Evolutionary conservation across 352 stramenopile genomes (phyloP).

Genomic region (Phytophthora pluvialis): DNA sequence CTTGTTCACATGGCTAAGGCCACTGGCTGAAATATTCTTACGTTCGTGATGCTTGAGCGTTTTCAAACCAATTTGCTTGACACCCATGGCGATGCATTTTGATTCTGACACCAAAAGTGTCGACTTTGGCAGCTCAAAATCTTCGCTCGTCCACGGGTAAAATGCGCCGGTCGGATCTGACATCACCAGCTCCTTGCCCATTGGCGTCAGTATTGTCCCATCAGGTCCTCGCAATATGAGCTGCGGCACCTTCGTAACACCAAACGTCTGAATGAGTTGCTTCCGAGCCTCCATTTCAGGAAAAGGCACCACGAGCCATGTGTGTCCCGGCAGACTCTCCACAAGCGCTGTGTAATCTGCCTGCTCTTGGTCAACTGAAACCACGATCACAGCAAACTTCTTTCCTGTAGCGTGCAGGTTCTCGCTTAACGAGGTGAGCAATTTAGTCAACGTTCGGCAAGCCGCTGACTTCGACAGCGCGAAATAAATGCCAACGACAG

Average conservation of each 20-base stretch:
- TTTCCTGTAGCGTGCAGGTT: slow-evolving; percentile 46
- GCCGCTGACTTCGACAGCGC: slow-evolving; percentile 46
- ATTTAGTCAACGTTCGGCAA: slow-evolving; percentile 66
- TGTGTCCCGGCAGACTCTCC: slow-evolving; percentile 55
- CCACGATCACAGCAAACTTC: slow-evolving; percentile 74
- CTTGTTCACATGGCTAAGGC: slow-evolving; percentile 57
- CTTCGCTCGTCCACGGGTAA: slow-evolving; percentile 69
- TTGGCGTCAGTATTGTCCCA: slow-evolving; percentile 69
- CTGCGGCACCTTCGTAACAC: slow-evolving; percentile 57
- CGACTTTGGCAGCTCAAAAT: slow-evolving; percentile 62
- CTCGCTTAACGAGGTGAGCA: slow-evolving; percentile 56
- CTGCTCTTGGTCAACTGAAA: slow-evolving; percentile 77
- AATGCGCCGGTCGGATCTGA: slow-evolving; percentile 60
- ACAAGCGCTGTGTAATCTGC: slow-evolving; percentile 59
- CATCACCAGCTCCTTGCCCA: slow-evolving; percentile 72
- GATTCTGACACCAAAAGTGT: slow-evolving; percentile 62
- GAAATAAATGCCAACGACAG: slow-evolving; percentile 85
- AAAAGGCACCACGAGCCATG: slow-evolving; percentile 81
- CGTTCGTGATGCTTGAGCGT: slow-evolving; percentile 62
- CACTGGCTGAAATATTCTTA: slow-evolving; percentile 45
- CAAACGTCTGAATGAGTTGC: slow-evolving; percentile 72
- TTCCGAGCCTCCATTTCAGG: slow-evolving; percentile 74
- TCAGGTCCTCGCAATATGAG: slow-evolving; percentile 67
- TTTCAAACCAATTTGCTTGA: slow-evolving; percentile 81
- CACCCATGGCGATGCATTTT: slow-evolving; percentile 66